These are phyloP conservation scores for Monilinia aucupariae DNA, from an alignment of 2,329 filamentous ascomycete genomes.

Conservation along the genomic window DNA sequence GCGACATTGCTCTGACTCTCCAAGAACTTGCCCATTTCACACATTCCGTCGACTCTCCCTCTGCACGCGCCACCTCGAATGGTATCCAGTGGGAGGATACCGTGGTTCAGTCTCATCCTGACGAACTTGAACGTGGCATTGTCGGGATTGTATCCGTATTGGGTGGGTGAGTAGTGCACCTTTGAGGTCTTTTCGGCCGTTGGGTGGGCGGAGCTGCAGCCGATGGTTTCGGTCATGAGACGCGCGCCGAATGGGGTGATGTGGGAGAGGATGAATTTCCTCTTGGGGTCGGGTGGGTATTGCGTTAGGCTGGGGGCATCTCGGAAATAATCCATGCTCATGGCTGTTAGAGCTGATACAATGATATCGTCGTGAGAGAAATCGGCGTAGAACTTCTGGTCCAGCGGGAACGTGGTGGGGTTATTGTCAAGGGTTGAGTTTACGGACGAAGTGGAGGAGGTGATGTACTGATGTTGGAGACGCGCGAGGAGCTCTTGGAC, in stretches of 20 bases:
- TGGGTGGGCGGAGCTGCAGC: constrained; percentile 42
- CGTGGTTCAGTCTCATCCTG: constrained; percentile 46
- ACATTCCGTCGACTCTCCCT: constrained; percentile 42
- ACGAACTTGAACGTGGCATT: constrained; percentile 44
- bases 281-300: constrained; percentile 41
- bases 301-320: constrained; percentile 41
- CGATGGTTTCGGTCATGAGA: constrained; percentile 51
- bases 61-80: constrained; percentile 44
- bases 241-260: constrained; percentile 51
- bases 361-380: constrained; percentile 89
- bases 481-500: constrained; percentile 80
- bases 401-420: constrained; percentile 64
- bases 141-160: constrained; percentile 43
- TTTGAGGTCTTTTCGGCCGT: constrained; percentile 37
- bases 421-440: constrained; percentile 70
- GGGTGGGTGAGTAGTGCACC: constrained; percentile 39
- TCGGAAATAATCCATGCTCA: constrained; percentile 50
- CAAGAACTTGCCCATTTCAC: constrained; percentile 40
- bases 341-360: constrained; percentile 54
- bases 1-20: constrained; percentile 17
- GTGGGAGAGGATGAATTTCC: constrained; percentile 45
- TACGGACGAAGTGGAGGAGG: constrained; percentile 62
- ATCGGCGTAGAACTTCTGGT: constrained; percentile 67
- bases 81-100: constrained; percentile 43
- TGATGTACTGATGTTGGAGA: constrained; percentile 60